phyloP scores from a whole-genome alignment of 495 filamentous ascomycete species.

The Bathelium albidoporum region DNA sequence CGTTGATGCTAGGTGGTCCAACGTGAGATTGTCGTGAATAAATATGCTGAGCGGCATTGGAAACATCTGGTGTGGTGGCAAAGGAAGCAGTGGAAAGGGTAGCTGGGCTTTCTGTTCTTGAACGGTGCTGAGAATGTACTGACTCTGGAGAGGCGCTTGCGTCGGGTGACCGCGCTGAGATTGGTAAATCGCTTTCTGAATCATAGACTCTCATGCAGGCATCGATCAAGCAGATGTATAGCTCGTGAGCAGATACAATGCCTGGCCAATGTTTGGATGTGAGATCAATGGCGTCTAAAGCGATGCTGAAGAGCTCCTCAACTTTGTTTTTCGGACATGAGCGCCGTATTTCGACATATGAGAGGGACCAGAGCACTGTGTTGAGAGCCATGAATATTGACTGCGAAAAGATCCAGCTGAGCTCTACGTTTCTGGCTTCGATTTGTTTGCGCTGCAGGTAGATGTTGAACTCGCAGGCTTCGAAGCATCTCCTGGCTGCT shows the following conservation, averaged over 20 bases:
- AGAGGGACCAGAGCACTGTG: slow-evolving; percentile 78
- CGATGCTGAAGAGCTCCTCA: slow-evolving; percentile 55
- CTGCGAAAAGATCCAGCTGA: slow-evolving; percentile 87
- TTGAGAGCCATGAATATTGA: slow-evolving; percentile 79
- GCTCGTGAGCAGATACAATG: slow-evolving; percentile 65
- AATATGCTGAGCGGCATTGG: background rate
- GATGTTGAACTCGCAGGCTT: slow-evolving; percentile 72
- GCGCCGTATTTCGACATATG: slow-evolving; percentile 68
- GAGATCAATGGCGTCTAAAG: slow-evolving; percentile 61
- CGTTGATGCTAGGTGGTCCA: background rate
- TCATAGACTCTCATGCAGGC: slow-evolving; percentile 78
- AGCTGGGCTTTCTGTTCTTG: slow-evolving; percentile 26
- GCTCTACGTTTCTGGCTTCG: slow-evolving; percentile 58
- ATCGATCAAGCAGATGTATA: slow-evolving; percentile 69
- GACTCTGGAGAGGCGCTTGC: slow-evolving; percentile 21
- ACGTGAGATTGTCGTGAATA: background rate
- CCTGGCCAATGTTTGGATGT: slow-evolving; percentile 83
- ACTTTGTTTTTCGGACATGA: slow-evolving; percentile 60
- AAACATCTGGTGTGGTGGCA: slow-evolving; percentile 20
- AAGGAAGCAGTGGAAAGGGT: slow-evolving; percentile 25
- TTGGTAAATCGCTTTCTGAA: slow-evolving; percentile 49
- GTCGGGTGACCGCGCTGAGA: slow-evolving; percentile 49
- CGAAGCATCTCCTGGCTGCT: slow-evolving; percentile 69
- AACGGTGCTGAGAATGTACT: slow-evolving; percentile 19
- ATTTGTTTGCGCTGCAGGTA: slow-evolving; percentile 67